Conservation (phyloP, 768 basidiomycete genomes). For the Suillus lakei region DNA sequence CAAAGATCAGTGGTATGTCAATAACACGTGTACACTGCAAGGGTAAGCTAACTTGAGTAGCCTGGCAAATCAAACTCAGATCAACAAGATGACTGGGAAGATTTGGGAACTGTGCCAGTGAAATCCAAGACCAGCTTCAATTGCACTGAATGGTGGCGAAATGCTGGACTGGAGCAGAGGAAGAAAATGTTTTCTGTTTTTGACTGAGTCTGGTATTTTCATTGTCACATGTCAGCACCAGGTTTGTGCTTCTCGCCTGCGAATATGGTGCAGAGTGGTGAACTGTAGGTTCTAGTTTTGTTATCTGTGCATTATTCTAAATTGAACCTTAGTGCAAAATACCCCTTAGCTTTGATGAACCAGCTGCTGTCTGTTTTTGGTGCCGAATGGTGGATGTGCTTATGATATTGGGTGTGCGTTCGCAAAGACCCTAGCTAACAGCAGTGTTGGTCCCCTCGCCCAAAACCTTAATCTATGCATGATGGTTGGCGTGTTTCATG, state of each 20-base stretch:
- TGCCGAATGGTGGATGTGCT: slow-evolving; percentile 14
- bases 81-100: slow-evolving; percentile 5
- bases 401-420: slow-evolving; percentile 35
- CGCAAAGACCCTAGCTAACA: slow-evolving; percentile 16
- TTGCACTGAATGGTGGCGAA: neutral
- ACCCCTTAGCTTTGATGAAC: slow-evolving; percentile 23
- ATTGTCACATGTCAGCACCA: neutral
- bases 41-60: neutral
- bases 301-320: neutral
- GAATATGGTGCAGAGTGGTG: neutral
- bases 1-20: neutral
- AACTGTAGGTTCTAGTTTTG: neutral
- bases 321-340: slow-evolving; percentile 20
- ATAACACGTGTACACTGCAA: neutral
- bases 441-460: slow-evolving; percentile 15
- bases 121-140: neutral
- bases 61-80: neutral
- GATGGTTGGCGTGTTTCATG: slow-evolving; percentile 20
- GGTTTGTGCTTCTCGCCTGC: neutral
- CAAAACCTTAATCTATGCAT: slow-evolving; percentile 11
- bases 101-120: neutral
- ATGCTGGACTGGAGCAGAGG: neutral
- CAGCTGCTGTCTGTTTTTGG: slow-evolving; percentile 21
- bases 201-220: slow-evolving; percentile 1
- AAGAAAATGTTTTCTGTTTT: slow-evolving; percentile 12